Conservation (phyloP, 495 filamentous ascomycete species). For the Gamarada debralockiae region DNA sequence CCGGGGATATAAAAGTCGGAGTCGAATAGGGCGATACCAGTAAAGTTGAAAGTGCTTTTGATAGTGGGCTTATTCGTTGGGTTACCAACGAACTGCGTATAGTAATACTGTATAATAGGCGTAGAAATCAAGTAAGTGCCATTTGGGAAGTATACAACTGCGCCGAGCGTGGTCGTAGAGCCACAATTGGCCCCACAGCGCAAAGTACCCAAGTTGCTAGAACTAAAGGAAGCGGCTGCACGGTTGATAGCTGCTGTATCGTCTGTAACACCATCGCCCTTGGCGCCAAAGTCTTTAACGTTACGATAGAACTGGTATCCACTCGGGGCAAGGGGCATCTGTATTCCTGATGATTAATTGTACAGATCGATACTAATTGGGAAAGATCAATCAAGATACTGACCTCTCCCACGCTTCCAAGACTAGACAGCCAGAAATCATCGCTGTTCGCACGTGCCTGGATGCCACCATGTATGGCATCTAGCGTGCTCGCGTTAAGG, state of each 20-base stretch:
- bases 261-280: too few relatives aligned
- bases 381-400: background rate
- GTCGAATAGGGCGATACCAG: slow-evolving; percentile 29
- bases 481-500: too few relatives aligned
- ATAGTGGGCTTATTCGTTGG: slow-evolving; percentile 58
- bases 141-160: too few relatives aligned
- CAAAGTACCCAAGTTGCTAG: too few relatives aligned
- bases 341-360: too few relatives aligned
- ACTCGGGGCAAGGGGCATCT: too few relatives aligned
- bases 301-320: slow-evolving; percentile 8
- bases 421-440: too few relatives aligned
- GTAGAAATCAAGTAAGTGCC: slow-evolving; percentile 48
- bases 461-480: too few relatives aligned
- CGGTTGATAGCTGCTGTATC: slow-evolving; percentile 48
- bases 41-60: slow-evolving; percentile 48
- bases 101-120: slow-evolving; percentile 71
- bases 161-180: too few relatives aligned
- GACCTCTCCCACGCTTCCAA: too few relatives aligned
- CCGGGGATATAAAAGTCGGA: slow-evolving; percentile 36
- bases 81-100: slow-evolving; percentile 80
- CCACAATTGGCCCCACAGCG: too few relatives aligned
- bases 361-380: background rate
- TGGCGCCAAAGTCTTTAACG: slow-evolving; percentile 15
- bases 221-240: slow-evolving; percentile 36
- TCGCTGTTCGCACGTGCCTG: too few relatives aligned